Evolutionary conservation across 1,284 basidiomycete species (phyloP).

Genomic region (Melampsora larici-populina): DNA sequence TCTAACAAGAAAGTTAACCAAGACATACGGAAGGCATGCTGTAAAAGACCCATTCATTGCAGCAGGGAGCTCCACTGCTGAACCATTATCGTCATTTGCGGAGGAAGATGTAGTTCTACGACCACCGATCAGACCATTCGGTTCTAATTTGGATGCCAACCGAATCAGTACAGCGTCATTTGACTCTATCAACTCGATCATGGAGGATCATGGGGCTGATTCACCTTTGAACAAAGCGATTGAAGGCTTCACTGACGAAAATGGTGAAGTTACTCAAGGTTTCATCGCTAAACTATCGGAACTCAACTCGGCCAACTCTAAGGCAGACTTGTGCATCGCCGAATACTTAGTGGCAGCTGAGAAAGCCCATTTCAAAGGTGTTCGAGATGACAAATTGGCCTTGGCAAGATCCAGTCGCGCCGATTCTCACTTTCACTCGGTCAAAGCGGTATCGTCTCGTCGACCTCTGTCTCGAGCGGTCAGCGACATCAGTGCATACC

Average conservation of each 20-base stretch:
- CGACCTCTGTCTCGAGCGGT: slow-evolving; percentile 33
- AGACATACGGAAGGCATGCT: slow-evolving; percentile 40
- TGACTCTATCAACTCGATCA: slow-evolving; percentile 80
- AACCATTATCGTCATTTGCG: background rate
- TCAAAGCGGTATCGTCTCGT: background rate
- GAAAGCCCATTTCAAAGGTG: slow-evolving; percentile 80
- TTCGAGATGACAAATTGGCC: slow-evolving; percentile 72
- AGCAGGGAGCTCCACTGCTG: background rate
- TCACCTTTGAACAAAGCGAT: slow-evolving; percentile 89
- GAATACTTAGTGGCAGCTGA: slow-evolving; percentile 83
- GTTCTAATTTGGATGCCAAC: background rate
- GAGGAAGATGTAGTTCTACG: slow-evolving; percentile 21
- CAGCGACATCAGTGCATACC: slow-evolving; percentile 19
- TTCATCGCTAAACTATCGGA: slow-evolving; percentile 79
- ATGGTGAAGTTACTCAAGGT: slow-evolving; percentile 80
- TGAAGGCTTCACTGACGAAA: slow-evolving; percentile 79
- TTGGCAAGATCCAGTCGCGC: slow-evolving; percentile 7
- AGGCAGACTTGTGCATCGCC: slow-evolving; percentile 83
- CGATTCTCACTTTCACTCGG: background rate
- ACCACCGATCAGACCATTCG: slow-evolving; percentile 37
- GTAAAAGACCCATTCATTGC: slow-evolving; percentile 40
- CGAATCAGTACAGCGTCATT: slow-evolving; percentile 59
- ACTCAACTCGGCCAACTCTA: slow-evolving; percentile 78
- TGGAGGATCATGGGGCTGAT: slow-evolving; percentile 74
- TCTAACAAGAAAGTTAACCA: slow-evolving; percentile 36